Evolutionary conservation across 73 alveolate genomes (phyloP), one percentile per base, ranked within the genome.

Genomic region (Diophrys appendiculata): DNA sequence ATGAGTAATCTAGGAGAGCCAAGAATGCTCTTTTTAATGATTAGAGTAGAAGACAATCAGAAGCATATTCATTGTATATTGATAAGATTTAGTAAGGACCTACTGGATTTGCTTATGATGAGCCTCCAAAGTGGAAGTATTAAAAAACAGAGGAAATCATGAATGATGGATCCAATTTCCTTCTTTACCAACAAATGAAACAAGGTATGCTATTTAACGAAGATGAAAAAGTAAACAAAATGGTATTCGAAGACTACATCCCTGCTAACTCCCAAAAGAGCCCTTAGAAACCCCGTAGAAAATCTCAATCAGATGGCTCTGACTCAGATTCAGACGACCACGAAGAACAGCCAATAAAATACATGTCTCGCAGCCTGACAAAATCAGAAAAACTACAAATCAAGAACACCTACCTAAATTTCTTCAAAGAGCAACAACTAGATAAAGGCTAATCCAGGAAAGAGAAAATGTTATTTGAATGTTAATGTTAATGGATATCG

Each of bases 1-100:
- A 54, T 18, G 84, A 73, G 33, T 78, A 43, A 43, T 84, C 69
- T 53, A 55, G 78, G 31, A 78, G 56, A 28, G 35, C 35, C 76
- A 69, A 56, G 30, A 78, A 52, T 0, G 77, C 87, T 0, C 69
- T 85, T 1, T 33, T 68, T 43, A 85, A 85, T 78, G 93, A 85
- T 2, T 34, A 52, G 2, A 28, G 67, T 8, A 75, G 18, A 55
- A 56, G 83, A 56, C 52, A 64, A 0, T 14, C 1, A 0, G 68
- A 60, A 43, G 60, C 60, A 43, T 43, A 18, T 5, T 5, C 5
- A 43, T 11, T 5, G 18, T 5, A 11, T 43, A 5, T 11, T 43
- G 5, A 43, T 11, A 18, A 43, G 60, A 43, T 11, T 43, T 43
- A n/a, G n/a, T n/a, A n/a, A n/a, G n/a, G n/a, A n/a, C n/a, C n/a